Evolutionary conservation across 768 basidiomycete species (phyloP).

Genomic region (Serendipita sp.): DNA sequence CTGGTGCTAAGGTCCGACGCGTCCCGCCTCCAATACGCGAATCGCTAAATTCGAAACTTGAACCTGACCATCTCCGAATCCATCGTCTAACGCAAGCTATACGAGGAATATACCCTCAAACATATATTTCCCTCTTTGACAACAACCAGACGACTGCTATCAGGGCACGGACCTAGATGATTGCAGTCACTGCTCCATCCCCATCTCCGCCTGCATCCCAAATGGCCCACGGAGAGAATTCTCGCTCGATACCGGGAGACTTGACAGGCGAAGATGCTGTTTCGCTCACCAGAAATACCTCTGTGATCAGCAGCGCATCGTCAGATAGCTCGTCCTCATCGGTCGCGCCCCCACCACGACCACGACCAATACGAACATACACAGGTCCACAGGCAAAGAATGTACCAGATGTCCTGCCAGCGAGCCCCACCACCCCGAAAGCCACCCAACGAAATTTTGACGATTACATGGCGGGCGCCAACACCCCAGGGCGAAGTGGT

Average conservation of each 20-base stretch:
- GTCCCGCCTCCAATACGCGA: too few species aligned
- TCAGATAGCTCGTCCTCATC: background rate
- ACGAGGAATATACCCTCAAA: background rate
- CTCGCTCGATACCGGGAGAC: background rate
- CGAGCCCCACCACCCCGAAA: constrained; percentile 1
- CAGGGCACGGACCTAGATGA: background rate
- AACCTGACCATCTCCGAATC: background rate
- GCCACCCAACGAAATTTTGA: constrained; percentile 5
- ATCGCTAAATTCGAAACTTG: background rate
- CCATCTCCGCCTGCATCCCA: background rate
- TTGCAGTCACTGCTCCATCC: constrained; percentile 2
- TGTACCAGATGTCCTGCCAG: constrained; percentile 2
- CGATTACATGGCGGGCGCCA: background rate
- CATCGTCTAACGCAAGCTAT: background rate
- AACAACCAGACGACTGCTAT: background rate
- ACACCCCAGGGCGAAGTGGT: background rate
- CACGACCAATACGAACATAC: constrained; percentile 1
- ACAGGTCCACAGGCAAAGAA: constrained; percentile 5
- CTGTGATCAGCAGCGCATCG: background rate
- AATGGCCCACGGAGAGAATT: background rate
- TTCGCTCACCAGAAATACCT: constrained; percentile 1
- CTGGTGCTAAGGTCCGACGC: too few species aligned
- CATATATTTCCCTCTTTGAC: background rate
- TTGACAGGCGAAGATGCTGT: background rate
- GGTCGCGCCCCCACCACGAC: background rate